phyloP scores from a whole-genome alignment of 2,329 filamentous ascomycete species.

The Aspergillus tamarii region DNA sequence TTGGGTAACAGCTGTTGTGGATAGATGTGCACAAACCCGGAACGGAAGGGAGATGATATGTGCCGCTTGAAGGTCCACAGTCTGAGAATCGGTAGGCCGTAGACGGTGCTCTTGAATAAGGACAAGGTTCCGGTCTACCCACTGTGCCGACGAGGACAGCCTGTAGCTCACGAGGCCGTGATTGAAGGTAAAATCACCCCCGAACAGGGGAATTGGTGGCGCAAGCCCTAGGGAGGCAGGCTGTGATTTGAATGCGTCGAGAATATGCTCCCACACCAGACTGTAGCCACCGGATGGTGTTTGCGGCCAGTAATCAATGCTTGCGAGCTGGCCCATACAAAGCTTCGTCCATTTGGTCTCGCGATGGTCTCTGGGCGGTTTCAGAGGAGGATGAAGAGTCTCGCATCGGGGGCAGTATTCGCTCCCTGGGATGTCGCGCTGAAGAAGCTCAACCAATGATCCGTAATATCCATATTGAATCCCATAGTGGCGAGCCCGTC shows the following conservation, averaged over 20 bases:
- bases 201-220: background rate
- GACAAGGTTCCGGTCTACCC: slow-evolving; percentile 3
- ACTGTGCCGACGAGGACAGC: background rate
- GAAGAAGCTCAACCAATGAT: background rate
- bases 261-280: slow-evolving; percentile 6
- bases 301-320: slow-evolving; percentile 13
- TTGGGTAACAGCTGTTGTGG: background rate
- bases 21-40: slow-evolving; percentile 9
- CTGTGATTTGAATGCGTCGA: background rate
- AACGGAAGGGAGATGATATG: slow-evolving; percentile 7
- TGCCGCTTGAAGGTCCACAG: background rate
- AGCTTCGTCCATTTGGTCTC: slow-evolving; percentile 3
- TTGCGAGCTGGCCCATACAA: slow-evolving; percentile 5
- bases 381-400: slow-evolving; percentile 7
- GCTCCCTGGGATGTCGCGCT: background rate
- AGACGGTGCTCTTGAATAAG: slow-evolving; percentile 3
- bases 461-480: background rate
- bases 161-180: background rate
- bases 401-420: slow-evolving; percentile 9
- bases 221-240: background rate
- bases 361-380: slow-evolving; percentile 6
- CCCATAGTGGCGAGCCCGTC: background rate
- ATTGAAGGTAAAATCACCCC: slow-evolving; percentile 3
- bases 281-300: slow-evolving; percentile 1
- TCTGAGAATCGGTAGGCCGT: fast-evolving